Base-by-base conservation (phyloP, 495 filamentous ascomycete genomes). In the Penicillium cosmopolitanum region DNA sequence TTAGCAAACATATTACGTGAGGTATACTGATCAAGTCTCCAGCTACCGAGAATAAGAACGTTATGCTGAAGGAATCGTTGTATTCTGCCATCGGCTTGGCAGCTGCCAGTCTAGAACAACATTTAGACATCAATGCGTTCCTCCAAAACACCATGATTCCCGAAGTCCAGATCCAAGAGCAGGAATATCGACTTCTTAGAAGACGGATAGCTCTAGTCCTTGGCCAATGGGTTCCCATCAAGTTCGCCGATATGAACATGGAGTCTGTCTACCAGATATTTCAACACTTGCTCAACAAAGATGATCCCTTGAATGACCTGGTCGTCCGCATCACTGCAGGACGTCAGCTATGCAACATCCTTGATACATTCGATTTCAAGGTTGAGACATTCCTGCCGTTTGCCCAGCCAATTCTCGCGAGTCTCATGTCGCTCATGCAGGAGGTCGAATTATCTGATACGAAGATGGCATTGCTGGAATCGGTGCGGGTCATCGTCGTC, bases 301-400 rank as follows among this genome's bases (percentile, higher is more conserved):
- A 84, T 12, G 92, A 97, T 68, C 76, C 83, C 1, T 77, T 87
- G 61, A 98, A 98, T 66, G 95, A 98, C 67, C 81, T 91, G 46
- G 92, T 97, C 6, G 95, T 98, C 34, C 89, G 93, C 12, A 86
- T 97, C 40, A 96, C 94, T 0, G 90, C 95, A 5, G 95, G 92
- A 10, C 83, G 91, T 55, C 90, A 96, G 66, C 83, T 98, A 25
- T 88, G 87, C 67, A 77, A 80, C 34, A 80, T 96, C 28, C 82
- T 90, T n/a, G 86, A 95, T 47, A 89, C 93, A 5, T 93, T 89
- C 68, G 88, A 89, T n/a, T 96, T 97, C 66, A 76, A 80, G 4
- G 71, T 85, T 0, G 83, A 88, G 18, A 64, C 69, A 9, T 96
- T 97, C 71, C 61, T 88, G 56, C 89, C 91, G 2, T 96, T 84